phyloP scores from a whole-genome alignment of 2,329 filamentous ascomycete species.

The Neofusicoccum kwambonambiense region DNA sequence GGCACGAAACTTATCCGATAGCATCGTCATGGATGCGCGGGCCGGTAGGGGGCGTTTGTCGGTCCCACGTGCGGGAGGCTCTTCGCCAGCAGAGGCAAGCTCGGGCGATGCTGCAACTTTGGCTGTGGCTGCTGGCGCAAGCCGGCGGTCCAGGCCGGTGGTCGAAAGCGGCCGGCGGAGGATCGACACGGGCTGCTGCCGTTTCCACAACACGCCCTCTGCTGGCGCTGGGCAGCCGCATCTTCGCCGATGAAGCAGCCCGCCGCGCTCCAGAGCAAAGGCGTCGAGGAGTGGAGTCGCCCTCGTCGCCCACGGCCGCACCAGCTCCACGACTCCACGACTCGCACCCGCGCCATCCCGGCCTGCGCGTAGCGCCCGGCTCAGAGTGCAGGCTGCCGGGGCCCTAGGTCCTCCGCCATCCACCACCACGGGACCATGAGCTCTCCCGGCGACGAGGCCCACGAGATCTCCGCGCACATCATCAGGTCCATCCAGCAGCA shows the following conservation, averaged over 20 bases:
- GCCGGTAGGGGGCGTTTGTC: no score
- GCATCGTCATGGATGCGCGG: no score
- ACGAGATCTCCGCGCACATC: slow-evolving; percentile 1
- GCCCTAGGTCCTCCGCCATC: not conserved
- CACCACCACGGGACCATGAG: not conserved
- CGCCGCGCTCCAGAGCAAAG: not conserved
- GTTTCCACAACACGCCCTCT: not conserved
- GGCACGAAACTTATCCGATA: no score
- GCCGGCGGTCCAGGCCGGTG: not conserved
- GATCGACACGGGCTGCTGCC: not conserved
- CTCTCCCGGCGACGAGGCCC: slow-evolving; percentile 4
- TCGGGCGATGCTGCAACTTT: no score
- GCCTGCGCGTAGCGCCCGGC: not conserved
- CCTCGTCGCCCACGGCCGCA: not conserved
- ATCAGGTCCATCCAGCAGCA: slow-evolving; percentile 5
- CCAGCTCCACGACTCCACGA: not conserved
- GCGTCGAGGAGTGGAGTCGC: not conserved
- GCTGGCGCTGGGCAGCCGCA: no score
- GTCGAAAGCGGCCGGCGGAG: not conserved
- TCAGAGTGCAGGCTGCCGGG: not conserved
- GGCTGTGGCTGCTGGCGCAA: no score
- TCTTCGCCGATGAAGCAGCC: not conserved
- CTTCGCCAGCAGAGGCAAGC: no score
- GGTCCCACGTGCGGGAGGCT: no score
- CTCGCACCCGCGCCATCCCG: not conserved